Conservation (phyloP, 495 filamentous ascomycete genomes). For the Aspergillus hancockii region DNA sequence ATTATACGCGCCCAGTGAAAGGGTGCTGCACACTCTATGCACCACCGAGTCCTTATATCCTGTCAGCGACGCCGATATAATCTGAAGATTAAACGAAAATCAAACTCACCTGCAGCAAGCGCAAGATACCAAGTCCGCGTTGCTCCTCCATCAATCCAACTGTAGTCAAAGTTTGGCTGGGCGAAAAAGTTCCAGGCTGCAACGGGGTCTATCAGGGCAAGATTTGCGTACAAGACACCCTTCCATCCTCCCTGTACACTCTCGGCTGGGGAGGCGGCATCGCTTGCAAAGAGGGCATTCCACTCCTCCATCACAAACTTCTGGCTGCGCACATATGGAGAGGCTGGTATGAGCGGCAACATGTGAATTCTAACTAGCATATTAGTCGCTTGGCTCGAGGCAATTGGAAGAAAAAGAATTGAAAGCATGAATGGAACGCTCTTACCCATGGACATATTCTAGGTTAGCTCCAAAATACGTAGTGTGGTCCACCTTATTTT, state of each 20-base stretch:
- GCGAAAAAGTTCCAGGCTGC: constrained; percentile 75
- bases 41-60: constrained; percentile 21
- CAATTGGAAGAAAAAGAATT: neutral
- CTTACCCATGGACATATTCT: constrained; percentile 80
- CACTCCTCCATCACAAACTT: constrained; percentile 84
- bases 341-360: constrained; percentile 79
- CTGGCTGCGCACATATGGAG: constrained; percentile 63
- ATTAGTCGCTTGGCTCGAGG: constrained; percentile 6
- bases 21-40: neutral
- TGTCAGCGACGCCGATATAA: neutral
- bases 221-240: constrained; percentile 80
- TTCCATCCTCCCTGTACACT: constrained; percentile 75
- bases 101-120: constrained; percentile 64
- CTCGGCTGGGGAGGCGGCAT: constrained; percentile 51
- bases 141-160: constrained; percentile 82
- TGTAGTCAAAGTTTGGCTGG: constrained; percentile 61
- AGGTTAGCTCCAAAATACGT: constrained; percentile 85
- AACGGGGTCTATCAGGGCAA: constrained; percentile 73
- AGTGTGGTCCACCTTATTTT: constrained; percentile 94
- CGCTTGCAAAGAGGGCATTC: constrained; percentile 68
- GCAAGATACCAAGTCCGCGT: constrained; percentile 88
- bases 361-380: constrained; percentile 73
- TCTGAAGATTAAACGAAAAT: constrained; percentile 6
- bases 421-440: neutral
- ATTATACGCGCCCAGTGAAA: neutral